Percentiles rank a stretch among this genome's conserved stretches.
Conservation (phyloP, 2,329 filamentous ascomycete genomes). For the Monosporascus sp. region DNA sequence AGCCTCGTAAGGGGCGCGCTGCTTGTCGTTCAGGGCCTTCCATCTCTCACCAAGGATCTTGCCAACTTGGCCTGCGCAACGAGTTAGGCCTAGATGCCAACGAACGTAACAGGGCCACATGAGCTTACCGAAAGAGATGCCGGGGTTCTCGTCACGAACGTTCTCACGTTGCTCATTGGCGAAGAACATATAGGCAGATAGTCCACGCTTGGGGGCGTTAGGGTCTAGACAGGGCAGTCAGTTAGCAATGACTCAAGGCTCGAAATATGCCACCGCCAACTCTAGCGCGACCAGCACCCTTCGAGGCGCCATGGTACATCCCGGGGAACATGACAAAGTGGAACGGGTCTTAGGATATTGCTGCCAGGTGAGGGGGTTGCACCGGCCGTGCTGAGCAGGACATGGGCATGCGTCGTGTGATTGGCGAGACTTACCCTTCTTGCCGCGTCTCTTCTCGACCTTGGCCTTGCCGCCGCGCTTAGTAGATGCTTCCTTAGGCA, state of each 20-base stretch:
- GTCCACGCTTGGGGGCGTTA: constrained; percentile 97
- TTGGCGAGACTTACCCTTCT: constrained; percentile 50
- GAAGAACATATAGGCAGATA: constrained; percentile 99
- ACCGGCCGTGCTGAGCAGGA: not conserved
- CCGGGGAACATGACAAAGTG: not conserved
- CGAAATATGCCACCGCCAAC: not conserved
- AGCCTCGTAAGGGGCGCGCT: constrained; percentile 89
- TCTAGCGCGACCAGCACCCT: not conserved
- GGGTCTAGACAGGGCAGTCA: constrained; percentile 56
- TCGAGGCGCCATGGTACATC: not conserved
- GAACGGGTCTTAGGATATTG: not conserved
- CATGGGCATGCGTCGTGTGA: no score
- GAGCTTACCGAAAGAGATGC: constrained; percentile 81
- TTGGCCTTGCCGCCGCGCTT: constrained; percentile 50
- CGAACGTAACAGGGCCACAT: not conserved
- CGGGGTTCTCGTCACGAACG: constrained; percentile 96
- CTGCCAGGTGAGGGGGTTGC: not conserved
- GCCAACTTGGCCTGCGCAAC: constrained; percentile 74
- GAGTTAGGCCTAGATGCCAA: constrained; percentile 10
- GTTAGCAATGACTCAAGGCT: constrained; percentile 4
- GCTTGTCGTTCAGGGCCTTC: constrained; percentile 93
- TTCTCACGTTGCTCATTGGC: constrained; percentile 99
- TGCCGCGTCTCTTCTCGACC: constrained; percentile 50
- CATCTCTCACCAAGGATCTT: constrained; percentile 97
- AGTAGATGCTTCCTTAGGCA: constrained; percentile 51